Evolutionary conservation across 805 yeast species (phyloP), one percentile per base, ranked within the genome.

Genomic region (Candida stauntonica): DNA sequence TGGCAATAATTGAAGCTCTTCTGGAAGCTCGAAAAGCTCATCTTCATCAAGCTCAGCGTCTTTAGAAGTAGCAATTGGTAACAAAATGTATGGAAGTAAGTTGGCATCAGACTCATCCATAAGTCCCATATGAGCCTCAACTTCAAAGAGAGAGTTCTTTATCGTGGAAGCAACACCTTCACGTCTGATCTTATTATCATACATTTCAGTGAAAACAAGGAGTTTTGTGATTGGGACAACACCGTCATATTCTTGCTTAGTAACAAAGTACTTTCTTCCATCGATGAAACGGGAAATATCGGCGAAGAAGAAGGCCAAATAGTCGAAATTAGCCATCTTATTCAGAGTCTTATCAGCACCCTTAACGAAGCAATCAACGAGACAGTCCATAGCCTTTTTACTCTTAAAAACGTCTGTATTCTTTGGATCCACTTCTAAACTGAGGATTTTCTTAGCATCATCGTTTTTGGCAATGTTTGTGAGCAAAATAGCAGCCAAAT

Each of bases 91-190:
- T 5, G 96, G 95, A 54, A 93, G 69, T 27, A 91, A 52, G 50
- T 89, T 86, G 41, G 86, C 78, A 7, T 69, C 45, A 26, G 71
- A 77, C 51, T 84, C 82, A 5, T 66, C 67, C 29, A 87, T 59
- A 31, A 91, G 65, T 17, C 57, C 60, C 50, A 63, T 62, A 57
- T 91, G 98, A 26, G 75, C 61, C 29, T 78, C 75, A 2, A 85
- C 68, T 55, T 89, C 96, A 54, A 91, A 91, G 35, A 91, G 65
- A 0, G 91, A 75, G 62, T 91, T 91, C 60, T 93, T 91, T 50
- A 93, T 85, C 2, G 96, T 84, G 5, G 95, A 83, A 2, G 95
- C 94, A 27, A 86, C 89, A 55, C 96, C 97, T 57, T 84, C 89
- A 62, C 98, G 75, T 64, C 98, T 79, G 18, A 77, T 76, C 52